Percentiles rank a stretch among this genome's conserved stretches.
Evolutionary conservation across 768 basidiomycete genomes (phyloP).

Genomic region (Lactarius sp.): DNA sequence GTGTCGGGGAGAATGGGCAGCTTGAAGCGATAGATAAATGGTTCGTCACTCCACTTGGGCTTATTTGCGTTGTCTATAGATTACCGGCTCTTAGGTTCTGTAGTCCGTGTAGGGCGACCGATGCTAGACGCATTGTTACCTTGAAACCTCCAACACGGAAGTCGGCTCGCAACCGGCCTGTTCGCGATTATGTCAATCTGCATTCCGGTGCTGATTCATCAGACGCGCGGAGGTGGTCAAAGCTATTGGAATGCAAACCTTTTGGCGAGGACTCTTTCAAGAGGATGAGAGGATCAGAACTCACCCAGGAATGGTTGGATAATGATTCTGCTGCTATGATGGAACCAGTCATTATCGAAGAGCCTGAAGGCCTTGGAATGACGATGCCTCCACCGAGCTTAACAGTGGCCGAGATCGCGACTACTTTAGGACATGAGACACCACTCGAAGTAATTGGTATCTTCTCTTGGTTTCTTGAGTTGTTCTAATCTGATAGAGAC

Average conservation of each 20-base stretch:
- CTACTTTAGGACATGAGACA: slow-evolving; percentile 69
- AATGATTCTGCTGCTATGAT: slow-evolving; percentile 66
- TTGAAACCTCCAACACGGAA: slow-evolving; percentile 77
- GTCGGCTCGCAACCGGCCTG: slow-evolving; percentile 67
- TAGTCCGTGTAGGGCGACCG: slow-evolving; percentile 51
- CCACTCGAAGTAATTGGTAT: slow-evolving; percentile 90
- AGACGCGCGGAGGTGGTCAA: slow-evolving; percentile 55
- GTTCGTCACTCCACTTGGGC: slow-evolving; percentile 38
- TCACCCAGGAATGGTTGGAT: slow-evolving; percentile 73
- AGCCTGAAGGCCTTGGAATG: slow-evolving; percentile 82
- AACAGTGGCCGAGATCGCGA: slow-evolving; percentile 75
- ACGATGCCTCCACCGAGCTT: slow-evolving; percentile 73
- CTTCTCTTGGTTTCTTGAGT: slow-evolving; percentile 23
- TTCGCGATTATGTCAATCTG: slow-evolving; percentile 75
- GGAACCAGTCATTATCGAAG: slow-evolving; percentile 79
- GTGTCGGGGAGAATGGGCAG: slow-evolving; percentile 62
- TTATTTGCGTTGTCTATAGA: slow-evolving; percentile 17
- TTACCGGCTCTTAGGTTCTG: slow-evolving; percentile 55
- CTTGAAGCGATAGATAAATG: slow-evolving; percentile 73
- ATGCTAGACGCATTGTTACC: slow-evolving; percentile 61
- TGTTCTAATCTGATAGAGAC: not conserved
- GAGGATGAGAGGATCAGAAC: slow-evolving; percentile 59
- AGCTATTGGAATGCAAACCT: slow-evolving; percentile 61
- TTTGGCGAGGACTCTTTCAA: slow-evolving; percentile 61
- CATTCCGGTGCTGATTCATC: slow-evolving; percentile 62